Percentiles rank a stretch among this genome's conserved stretches.
Evolutionary conservation across 305 asterid genomes (phyloP).

Genomic region (Andrographis paniculata): DNA sequence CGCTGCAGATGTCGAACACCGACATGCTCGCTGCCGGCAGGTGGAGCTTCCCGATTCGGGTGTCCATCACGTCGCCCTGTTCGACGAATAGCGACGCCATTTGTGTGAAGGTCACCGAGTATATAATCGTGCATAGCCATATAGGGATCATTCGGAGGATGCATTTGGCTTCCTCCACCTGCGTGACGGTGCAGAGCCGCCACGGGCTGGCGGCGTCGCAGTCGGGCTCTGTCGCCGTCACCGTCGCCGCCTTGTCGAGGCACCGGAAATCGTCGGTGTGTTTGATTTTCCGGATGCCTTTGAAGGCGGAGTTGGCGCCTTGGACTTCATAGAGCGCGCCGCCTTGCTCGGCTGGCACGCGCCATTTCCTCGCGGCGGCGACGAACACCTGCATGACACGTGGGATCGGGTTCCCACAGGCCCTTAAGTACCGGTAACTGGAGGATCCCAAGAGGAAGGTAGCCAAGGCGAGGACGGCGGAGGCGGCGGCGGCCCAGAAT

Average conservation of each 20-base stretch:
- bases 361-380: conserved; percentile 18
- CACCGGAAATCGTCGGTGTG: conserved; percentile 17
- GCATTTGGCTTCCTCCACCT: conserved; percentile 25
- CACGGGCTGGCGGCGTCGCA: conserved; percentile 10
- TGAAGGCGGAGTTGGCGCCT: conserved; percentile 19
- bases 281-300: conserved; percentile 20
- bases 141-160: conserved; percentile 22
- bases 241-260: conserved; percentile 23
- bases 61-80: conserved; percentile 24
- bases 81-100: conserved; percentile 26
- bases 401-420: conserved; percentile 21
- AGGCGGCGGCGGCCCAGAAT: conserved; percentile 17
- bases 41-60: conserved; percentile 13
- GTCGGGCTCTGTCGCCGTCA: conserved; percentile 11
- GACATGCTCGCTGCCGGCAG: conserved; percentile 29
- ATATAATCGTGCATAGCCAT: conserved; percentile 26
- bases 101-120: conserved; percentile 23
- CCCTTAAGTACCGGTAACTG: conserved; percentile 17
- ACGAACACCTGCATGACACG: conserved; percentile 21
- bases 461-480: conserved; percentile 16
- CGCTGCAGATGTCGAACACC: conserved; percentile 21
- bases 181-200: conserved; percentile 25
- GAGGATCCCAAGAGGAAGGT: conserved; percentile 16
- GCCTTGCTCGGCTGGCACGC: not conserved
- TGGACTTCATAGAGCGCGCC: conserved; percentile 16